Percentiles rank a stretch among this genome's conserved stretches.
These are phyloP conservation scores for Amylostereum areolatum DNA, from an alignment of 1,284 basidiomycete genomes.

Conservation along the genomic window DNA sequence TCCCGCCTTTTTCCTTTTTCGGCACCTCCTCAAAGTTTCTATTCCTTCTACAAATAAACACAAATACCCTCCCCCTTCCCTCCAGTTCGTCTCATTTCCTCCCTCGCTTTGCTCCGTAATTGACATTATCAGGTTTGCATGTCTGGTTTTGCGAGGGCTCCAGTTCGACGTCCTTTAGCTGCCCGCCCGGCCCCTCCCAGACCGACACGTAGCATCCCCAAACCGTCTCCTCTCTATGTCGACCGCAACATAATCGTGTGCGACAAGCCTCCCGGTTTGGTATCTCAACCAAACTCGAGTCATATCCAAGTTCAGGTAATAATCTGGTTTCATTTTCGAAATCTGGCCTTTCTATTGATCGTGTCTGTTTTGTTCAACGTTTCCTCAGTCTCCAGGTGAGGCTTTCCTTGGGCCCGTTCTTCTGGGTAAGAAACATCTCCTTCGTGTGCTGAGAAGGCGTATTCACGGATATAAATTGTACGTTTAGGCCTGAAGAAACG, in stretches of 20 bases:
- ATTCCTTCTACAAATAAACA: constrained; percentile 10
- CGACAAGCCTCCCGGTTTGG: constrained; percentile 57
- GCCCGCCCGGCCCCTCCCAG: too few species aligned
- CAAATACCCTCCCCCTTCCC: constrained; percentile 1
- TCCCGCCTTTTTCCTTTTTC: too few species aligned
- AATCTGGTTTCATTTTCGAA: too few species aligned
- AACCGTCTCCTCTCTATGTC: constrained; percentile 27
- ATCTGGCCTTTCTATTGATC: too few species aligned
- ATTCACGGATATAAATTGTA: not conserved
- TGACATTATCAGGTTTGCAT: not conserved
- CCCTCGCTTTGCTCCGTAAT: not conserved
- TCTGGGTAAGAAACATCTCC: not conserved
- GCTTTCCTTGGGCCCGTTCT: too few species aligned
- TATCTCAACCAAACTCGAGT: constrained; percentile 39
- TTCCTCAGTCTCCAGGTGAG: too few species aligned
- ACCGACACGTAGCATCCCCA: too few species aligned
- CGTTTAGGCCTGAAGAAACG: constrained; percentile 31
- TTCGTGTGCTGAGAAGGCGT: constrained; percentile 8
- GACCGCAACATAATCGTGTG: constrained; percentile 50
- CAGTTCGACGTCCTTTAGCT: too few species aligned
- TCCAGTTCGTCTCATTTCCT: not conserved
- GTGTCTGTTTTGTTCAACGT: too few species aligned
- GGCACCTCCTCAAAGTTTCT: not conserved
- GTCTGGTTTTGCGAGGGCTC: too few species aligned
- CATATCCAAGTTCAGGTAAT: constrained; percentile 1